These are phyloP conservation scores for Calonectria multiphialidica DNA, from an alignment of 2,329 filamentous ascomycete genomes.

Conservation along the genomic window DNA sequence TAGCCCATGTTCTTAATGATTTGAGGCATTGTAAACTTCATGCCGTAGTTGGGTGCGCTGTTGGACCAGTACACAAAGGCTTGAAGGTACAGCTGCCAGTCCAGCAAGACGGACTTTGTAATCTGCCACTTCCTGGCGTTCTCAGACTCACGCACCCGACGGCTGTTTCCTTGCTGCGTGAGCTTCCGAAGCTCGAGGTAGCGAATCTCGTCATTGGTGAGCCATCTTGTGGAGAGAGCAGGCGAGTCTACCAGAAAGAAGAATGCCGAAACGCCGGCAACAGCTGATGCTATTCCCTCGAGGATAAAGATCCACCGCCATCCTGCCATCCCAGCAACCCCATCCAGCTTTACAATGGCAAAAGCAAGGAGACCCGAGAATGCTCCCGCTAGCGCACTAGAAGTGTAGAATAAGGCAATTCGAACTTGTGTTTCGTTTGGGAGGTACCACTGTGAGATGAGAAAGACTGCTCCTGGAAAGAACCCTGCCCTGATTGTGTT, in stretches of 20 bases:
- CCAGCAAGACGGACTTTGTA: not conserved
- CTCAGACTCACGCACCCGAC: not conserved
- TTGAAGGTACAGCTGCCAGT: not conserved
- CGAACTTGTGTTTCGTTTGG: constrained; percentile 67
- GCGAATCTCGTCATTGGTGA: not conserved
- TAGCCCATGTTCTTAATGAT: not conserved
- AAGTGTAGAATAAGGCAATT: constrained; percentile 84
- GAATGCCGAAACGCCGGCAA: not conserved
- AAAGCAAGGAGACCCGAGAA: constrained; percentile 81
- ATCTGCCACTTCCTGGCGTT: not conserved
- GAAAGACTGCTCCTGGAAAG: constrained; percentile 67
- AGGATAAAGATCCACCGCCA: constrained; percentile 65
- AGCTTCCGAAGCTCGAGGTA: not conserved
- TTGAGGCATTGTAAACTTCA: not conserved
- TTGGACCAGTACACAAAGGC: not conserved
- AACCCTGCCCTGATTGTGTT: constrained; percentile 69
- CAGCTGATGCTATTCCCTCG: not conserved
- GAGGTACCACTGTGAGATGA: constrained; percentile 69
- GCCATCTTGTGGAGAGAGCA: not conserved
- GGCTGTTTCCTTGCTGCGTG: not conserved
- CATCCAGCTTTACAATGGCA: constrained; percentile 77
- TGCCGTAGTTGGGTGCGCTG: not conserved
- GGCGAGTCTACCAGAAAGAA: not conserved
- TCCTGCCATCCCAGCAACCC: constrained; percentile 68
- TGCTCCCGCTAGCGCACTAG: constrained; percentile 82